A percentile compares a stretch with the other conserved stretches of the same genome.
Conservation (phyloP, 73 alveolate genomes). For the Stentor roeselii region DNA sequence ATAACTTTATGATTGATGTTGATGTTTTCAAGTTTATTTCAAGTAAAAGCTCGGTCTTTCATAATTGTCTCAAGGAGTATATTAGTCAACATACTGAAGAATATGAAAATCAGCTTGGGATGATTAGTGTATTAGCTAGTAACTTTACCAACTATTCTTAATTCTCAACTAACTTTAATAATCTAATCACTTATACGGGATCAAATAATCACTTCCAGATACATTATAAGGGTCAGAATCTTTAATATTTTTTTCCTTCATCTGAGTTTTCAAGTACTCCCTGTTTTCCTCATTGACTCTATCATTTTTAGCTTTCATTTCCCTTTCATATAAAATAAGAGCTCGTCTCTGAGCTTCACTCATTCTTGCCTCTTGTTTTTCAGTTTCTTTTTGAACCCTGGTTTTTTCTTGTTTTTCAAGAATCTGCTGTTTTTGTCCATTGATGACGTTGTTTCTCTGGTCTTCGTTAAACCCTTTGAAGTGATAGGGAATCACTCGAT, state of each 20-base stretch:
- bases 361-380: constrained; percentile 12
- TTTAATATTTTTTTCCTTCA: constrained; percentile 19
- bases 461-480: constrained; percentile 71
- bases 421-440: constrained; percentile 58
- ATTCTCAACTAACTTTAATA: no score
- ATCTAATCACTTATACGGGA: not conserved
- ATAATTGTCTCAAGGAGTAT: not conserved
- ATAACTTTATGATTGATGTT: not conserved
- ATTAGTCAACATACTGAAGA: not conserved
- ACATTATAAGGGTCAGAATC: constrained; percentile 29
- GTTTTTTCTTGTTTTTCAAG: constrained; percentile 37
- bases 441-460: constrained; percentile 46
- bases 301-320: not conserved
- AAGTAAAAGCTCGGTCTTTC: not conserved
- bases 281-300: constrained; percentile 25
- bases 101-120: not conserved
- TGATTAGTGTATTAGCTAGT: not conserved
- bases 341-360: constrained; percentile 17
- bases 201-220: constrained; percentile 14
- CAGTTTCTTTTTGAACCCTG: not conserved
- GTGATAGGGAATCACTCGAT: constrained; percentile 87
- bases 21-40: not conserved
- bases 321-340: constrained; percentile 7
- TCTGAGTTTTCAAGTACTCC: constrained; percentile 27
- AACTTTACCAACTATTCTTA: not conserved